phyloP scores from a whole-genome alignment of 345 rosid species.

The Erodium maritimum region DNA sequence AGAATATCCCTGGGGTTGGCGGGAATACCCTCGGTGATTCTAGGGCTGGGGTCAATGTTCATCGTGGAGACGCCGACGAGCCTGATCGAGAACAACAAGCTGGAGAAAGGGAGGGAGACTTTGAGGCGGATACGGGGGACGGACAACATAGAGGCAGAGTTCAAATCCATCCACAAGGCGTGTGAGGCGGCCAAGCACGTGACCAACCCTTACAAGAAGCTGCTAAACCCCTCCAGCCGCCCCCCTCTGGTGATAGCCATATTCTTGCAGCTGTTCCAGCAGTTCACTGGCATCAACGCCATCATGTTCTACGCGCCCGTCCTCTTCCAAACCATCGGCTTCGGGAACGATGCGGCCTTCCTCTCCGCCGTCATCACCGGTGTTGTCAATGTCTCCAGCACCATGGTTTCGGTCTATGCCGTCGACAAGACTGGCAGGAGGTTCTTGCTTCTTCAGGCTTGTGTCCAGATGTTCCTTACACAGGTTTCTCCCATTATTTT shows the following conservation, averaged over 20 bases:
- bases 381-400: slow-evolving; percentile 41
- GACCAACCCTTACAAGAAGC: slow-evolving; percentile 38
- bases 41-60: slow-evolving; percentile 31
- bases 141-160: slow-evolving; percentile 21
- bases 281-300: slow-evolving; percentile 37
- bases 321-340: slow-evolving; percentile 61
- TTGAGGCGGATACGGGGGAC: slow-evolving; percentile 38
- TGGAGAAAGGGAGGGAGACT: slow-evolving; percentile 29
- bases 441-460: slow-evolving; percentile 40
- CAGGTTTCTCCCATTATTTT: too few species aligned
- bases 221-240: slow-evolving; percentile 21
- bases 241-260: slow-evolving; percentile 32
- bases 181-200: slow-evolving; percentile 23
- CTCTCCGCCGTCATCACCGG: slow-evolving; percentile 57
- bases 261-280: slow-evolving; percentile 27
- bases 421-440: slow-evolving; percentile 54
- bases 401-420: slow-evolving; percentile 40
- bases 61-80: slow-evolving; percentile 57
- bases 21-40: slow-evolving; percentile 31
- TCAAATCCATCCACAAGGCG: slow-evolving; percentile 18
- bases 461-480: slow-evolving; percentile 33
- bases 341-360: slow-evolving; percentile 41
- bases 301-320: slow-evolving; percentile 52
- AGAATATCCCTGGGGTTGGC: slow-evolving; percentile 27
- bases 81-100: slow-evolving; percentile 37